A percentile compares a stretch with the other conserved stretches of the same genome.
These are phyloP conservation scores for Fusarium xylarioides DNA, from an alignment of 2,329 filamentous ascomycete genomes.

Conservation along the genomic window DNA sequence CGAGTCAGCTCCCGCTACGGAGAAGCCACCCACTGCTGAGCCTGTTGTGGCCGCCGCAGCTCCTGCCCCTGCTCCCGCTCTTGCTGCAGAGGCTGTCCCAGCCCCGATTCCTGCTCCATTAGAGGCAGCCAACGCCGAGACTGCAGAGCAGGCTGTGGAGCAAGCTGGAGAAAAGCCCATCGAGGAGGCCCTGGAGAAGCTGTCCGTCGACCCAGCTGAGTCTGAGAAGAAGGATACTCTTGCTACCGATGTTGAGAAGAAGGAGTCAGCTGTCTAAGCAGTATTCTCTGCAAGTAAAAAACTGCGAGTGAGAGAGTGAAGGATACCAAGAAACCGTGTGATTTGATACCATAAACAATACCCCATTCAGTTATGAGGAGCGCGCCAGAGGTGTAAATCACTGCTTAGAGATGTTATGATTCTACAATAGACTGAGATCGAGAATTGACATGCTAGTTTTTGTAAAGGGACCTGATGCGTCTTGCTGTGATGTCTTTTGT, in stretches of 20 bases:
- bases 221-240: conserved; percentile 8
- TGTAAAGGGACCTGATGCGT: not conserved
- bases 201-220: conserved; percentile 19
- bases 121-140: conserved; percentile 31
- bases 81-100: not conserved
- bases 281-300: not conserved
- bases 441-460: not conserved
- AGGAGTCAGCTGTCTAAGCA: conserved; percentile 10
- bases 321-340: conserved; percentile 16
- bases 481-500: not conserved
- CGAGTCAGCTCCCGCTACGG: not conserved
- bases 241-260: conserved; percentile 14
- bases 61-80: not conserved
- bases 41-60: not conserved
- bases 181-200: conserved; percentile 27
- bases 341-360: conserved; percentile 31
- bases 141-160: conserved; percentile 22
- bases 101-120: conserved; percentile 20
- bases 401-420: conserved; percentile 17
- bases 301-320: not conserved
- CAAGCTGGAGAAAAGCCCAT: conserved; percentile 30
- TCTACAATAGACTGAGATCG: conserved; percentile 16
- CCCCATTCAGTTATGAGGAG: conserved; percentile 21
- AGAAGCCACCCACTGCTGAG: conserved; percentile 1
- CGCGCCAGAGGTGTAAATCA: not conserved